Percentiles rank a stretch among this genome's conserved stretches.
phyloP scores from a whole-genome alignment of 2,329 filamentous ascomycete species.

The Sarocladium kiliense region DNA sequence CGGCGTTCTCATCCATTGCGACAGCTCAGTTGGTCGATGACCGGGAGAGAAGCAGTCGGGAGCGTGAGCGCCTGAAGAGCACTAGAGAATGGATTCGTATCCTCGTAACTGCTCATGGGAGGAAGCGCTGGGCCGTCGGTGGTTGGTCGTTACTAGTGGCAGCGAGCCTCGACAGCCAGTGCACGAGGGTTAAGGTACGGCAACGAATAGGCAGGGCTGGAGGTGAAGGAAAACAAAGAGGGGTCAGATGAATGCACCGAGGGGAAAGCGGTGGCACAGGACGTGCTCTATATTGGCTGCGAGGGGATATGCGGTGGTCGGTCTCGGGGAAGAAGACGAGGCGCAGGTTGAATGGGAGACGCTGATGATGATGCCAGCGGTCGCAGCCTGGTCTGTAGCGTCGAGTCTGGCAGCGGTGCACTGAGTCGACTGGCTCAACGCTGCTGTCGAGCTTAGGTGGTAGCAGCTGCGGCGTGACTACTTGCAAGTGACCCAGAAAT shows the following conservation, averaged over 20 bases:
- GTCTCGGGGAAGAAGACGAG: neutral
- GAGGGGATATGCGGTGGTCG: neutral
- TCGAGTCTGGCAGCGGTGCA: neutral
- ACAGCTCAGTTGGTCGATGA: constrained; percentile 1
- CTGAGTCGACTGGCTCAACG: neutral
- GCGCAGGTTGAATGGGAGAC: constrained; percentile 5
- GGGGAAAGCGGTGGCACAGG: neutral
- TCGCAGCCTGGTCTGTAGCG: constrained; percentile 4
- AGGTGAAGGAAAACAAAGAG: neutral
- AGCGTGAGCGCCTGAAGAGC: neutral
- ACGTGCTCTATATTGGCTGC: neutral
- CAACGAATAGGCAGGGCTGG: neutral
- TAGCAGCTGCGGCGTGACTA: neutral
- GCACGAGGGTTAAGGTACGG: neutral
- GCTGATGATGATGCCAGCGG: constrained; percentile 9
- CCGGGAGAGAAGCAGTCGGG: neutral
- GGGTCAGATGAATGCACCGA: neutral
- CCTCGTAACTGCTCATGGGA: neutral
- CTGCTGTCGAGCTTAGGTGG: neutral
- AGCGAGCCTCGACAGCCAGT: neutral
- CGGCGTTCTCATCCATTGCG: constrained; percentile 34
- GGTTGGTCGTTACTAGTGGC: neutral
- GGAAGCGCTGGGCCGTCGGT: neutral
- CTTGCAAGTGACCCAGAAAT: too few relatives aligned
- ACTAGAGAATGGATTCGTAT: neutral